These are phyloP conservation scores for Flaveria linearis DNA, from an alignment of 129 eudicot genomes.

Conservation along the genomic window DNA sequence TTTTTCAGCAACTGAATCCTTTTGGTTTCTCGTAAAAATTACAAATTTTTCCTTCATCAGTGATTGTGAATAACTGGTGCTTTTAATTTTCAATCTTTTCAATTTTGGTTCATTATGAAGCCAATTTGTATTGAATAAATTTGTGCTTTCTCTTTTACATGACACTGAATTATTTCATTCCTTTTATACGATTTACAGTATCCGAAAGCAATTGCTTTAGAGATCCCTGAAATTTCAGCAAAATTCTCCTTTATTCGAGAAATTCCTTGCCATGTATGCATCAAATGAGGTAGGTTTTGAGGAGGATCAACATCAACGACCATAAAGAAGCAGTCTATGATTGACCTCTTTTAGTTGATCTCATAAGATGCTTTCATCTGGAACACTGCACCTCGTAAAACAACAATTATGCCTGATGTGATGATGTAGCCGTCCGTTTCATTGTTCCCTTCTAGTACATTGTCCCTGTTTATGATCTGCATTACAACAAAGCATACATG, in stretches of 20 bases:
- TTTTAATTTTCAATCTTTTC: neutral
- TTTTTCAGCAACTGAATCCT: no score
- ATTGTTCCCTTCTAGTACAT: slow-evolving; percentile 61
- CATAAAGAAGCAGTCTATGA: slow-evolving; percentile 5
- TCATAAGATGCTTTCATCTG: slow-evolving; percentile 67
- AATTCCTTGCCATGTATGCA: slow-evolving; percentile 15
- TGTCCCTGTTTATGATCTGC: slow-evolving; percentile 86
- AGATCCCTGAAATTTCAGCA: slow-evolving; percentile 9
- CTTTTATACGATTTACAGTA: slow-evolving; percentile 10
- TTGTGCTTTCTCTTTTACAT: slow-evolving; percentile 10
- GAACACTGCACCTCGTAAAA: slow-evolving; percentile 65
- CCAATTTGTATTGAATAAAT: neutral
- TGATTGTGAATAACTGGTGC: no score
- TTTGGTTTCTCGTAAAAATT: no score
- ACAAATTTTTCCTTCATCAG: no score
- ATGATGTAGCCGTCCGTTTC: slow-evolving; percentile 71
- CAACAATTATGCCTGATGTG: slow-evolving; percentile 65
- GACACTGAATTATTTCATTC: slow-evolving; percentile 1
- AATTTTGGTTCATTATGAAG: neutral
- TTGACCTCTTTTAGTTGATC: slow-evolving; percentile 19
- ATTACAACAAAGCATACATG: slow-evolving; percentile 21
- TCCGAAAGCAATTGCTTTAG: slow-evolving; percentile 9
- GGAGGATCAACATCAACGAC: neutral
- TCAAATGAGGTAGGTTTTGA: neutral
- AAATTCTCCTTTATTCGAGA: slow-evolving; percentile 16